phyloP scores from a whole-genome alignment of 495 filamentous ascomycete species.

The Friedmanniomyces simplex region DNA sequence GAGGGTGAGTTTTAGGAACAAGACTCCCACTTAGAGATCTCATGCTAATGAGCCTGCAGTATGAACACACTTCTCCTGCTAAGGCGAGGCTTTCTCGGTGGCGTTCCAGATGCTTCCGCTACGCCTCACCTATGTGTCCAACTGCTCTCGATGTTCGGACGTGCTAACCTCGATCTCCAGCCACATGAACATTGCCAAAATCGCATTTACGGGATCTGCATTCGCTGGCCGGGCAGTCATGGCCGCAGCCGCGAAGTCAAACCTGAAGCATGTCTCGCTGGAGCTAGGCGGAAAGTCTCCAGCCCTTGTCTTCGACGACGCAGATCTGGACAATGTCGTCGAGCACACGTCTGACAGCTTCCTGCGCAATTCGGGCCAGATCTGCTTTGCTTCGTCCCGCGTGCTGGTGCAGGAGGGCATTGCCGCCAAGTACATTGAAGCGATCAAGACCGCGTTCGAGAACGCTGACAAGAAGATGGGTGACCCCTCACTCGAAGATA shows the following conservation, averaged over 20 bases:
- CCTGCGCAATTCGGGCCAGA: slow-evolving; percentile 26
- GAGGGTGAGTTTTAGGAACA: neutral
- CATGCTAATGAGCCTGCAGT: too few relatives aligned
- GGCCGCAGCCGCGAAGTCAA: slow-evolving; percentile 27
- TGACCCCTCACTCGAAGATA: slow-evolving; percentile 18
- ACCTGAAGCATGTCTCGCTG: slow-evolving; percentile 31
- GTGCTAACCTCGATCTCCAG: neutral
- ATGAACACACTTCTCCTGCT: too few relatives aligned
- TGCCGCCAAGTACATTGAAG: slow-evolving; percentile 27
- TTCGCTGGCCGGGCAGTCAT: slow-evolving; percentile 26
- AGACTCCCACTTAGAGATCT: too few relatives aligned
- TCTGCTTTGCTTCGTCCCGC: slow-evolving; percentile 24
- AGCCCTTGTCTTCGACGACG: slow-evolving; percentile 31
- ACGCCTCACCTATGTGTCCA: too few relatives aligned
- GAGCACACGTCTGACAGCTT: slow-evolving; percentile 10
- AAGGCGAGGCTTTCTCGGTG: too few relatives aligned
- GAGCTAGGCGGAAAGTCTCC: slow-evolving; percentile 33
- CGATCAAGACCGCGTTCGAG: slow-evolving; percentile 27
- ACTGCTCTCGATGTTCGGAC: too few relatives aligned
- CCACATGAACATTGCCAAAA: slow-evolving; percentile 32
- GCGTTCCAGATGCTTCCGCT: too few relatives aligned
- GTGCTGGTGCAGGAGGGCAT: slow-evolving; percentile 29
- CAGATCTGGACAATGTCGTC: slow-evolving; percentile 29
- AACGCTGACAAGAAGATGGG: slow-evolving; percentile 23
- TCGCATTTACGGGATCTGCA: slow-evolving; percentile 30